phyloP scores from a whole-genome alignment of 2,329 filamentous ascomycete genomes.

The Penicillium sp. region DNA sequence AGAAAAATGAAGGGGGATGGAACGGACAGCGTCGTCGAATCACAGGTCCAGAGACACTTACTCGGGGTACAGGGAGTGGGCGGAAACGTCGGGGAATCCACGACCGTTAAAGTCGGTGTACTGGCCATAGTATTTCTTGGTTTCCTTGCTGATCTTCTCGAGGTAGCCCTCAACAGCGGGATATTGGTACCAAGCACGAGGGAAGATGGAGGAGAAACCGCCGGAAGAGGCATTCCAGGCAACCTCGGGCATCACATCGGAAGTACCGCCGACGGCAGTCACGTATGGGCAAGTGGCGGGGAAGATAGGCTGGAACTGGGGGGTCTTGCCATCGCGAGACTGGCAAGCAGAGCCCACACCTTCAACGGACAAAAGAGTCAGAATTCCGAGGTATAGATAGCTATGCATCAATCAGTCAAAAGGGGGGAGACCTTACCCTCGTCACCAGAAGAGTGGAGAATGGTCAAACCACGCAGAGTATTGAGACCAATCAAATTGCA shows the following conservation, averaged over 20 bases:
- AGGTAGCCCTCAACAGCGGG: slow-evolving; percentile 43
- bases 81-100: slow-evolving; percentile 54
- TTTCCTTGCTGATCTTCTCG: slow-evolving; percentile 27
- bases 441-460: slow-evolving; percentile 60
- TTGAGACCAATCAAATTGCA: slow-evolving; percentile 61
- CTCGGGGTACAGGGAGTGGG: slow-evolving; percentile 46
- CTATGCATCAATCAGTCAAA: too few species aligned
- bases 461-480: slow-evolving; percentile 59
- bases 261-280: slow-evolving; percentile 59
- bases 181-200: slow-evolving; percentile 45
- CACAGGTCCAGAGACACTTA: slow-evolving; percentile 25
- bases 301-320: slow-evolving; percentile 56
- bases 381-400: too few species aligned
- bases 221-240: slow-evolving; percentile 42
- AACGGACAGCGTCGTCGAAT: too few species aligned
- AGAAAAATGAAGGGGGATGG: background rate
- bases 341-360: slow-evolving; percentile 54
- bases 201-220: slow-evolving; percentile 50
- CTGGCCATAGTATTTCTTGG: slow-evolving; percentile 37
- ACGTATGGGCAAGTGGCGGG: slow-evolving; percentile 64
- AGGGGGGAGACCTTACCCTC: slow-evolving; percentile 15
- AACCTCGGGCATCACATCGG: slow-evolving; percentile 43
- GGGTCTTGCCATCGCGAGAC: slow-evolving; percentile 53
- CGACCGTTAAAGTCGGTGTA: slow-evolving; percentile 48
- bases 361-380: background rate